Base-by-base conservation (phyloP, 1,284 basidiomycete species). In the Abortiporus biennis region DNA sequence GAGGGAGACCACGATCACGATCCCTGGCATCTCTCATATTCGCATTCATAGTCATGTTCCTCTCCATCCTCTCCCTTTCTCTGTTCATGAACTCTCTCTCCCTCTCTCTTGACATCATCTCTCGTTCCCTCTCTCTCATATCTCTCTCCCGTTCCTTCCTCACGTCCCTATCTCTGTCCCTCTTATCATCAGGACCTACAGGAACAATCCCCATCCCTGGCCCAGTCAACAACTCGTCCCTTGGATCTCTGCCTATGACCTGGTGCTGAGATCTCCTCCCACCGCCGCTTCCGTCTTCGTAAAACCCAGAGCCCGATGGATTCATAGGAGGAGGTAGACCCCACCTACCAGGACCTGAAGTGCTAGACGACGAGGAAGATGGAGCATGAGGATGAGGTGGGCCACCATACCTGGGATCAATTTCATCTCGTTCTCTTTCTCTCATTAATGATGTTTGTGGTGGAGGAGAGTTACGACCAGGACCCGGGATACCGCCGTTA, bases 21-120 rank as follows among this genome's bases (percentile, higher is more conserved):
- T 49, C 47, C 15, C 47, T 36, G 12, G 47, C 47, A 29, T 17
- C 25, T 39, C 25, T 24, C 37, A 22, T 39, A 22, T 15, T 19
- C 48, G 41, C 33, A 21, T 30, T 35, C 23, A 44, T 30, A 12
- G 6, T 27, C 23, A 9, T 25, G n/a, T 15, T 29, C 21, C n/a
- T 8, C 8, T 34, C 17, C 33, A 8, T 17, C 17, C 9, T 34
- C 33, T 34, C 33, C 17, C 33, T 34, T 16, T 17, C 33, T 34
- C 33, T 34, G 9, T 12, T 16, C 11, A 8, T 11, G 8, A 9
- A 12, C 33, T 8, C 16, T 34, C 33, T 34, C 27, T 29, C 27
- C 9, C n/a, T 29, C 27, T 9, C 27, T 9, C 27, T 29, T 22
- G 19, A 21, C 9, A 21, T 22, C 35, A 23, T 21, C 5, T 17